Base-by-base conservation (phyloP, 208 protist genomes). In the Sergeia podlipaevii region DNA sequence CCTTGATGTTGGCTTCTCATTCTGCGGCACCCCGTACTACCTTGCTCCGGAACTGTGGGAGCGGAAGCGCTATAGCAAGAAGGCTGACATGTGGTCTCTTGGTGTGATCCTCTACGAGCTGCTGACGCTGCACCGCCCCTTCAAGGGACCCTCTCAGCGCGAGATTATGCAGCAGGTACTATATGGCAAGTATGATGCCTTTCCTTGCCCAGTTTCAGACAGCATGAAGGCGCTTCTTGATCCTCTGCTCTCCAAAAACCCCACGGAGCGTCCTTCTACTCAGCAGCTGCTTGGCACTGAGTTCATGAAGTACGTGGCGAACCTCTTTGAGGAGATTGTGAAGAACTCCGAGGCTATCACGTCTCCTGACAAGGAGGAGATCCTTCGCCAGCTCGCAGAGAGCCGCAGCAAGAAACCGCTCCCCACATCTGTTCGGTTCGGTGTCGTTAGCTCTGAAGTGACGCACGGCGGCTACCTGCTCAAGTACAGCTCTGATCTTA, bases 11-110 rank as follows among this genome's bases (percentile, higher is more conserved):
- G 85, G 72, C 17, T 77, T 64, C 7, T 82, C 85, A 26, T 93
- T 93, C 65, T 93, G 86, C 53, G 91, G 88, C 37, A 93, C 86
- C n/a, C 90, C 93, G 1, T 95, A 97, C 65, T 98, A 97, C 67
- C 72, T 98, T n/a, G 82, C 87, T 6, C 95, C 95, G 3, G 92
- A 98, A 65, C 60, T 98, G 21, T 97, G 87, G 77, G 68, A 93
- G 50, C 60, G 89, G 57, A 89, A 93, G 60, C 75, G 78, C 24
- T 98, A 97, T 76, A 96, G 93, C 70, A 86, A 95, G 56, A 97
- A 97, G 73, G 70, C 74, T 6, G 95, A 98, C 63, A 91, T 97
- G 74, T 98, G 92, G 91, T 81, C 88, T 4, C 73, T 97, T 30
- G 89, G 89, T 10, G 81, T 89, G 27, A 80, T 94, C 42, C 68